A percentile compares a stretch with the other conserved stretches of the same genome.
These are phyloP conservation scores for Saccharomyces paradoxus DNA, from an alignment of 805 yeast genomes.

Conservation along the genomic window DNA sequence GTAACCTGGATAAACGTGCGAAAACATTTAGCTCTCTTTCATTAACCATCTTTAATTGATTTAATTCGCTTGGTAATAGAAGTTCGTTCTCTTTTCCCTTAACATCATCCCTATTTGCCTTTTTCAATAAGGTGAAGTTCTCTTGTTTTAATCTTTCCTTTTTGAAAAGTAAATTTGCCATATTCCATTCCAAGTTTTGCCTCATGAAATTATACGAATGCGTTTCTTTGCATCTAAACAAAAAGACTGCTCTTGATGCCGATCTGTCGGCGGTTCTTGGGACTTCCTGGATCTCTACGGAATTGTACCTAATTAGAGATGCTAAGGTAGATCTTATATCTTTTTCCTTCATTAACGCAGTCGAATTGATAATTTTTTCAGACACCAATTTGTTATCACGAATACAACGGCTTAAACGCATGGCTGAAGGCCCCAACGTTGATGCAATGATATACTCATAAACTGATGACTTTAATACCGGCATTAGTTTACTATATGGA, in stretches of 20 bases:
- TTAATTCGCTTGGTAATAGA: slow-evolving; percentile 64
- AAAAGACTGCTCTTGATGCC: slow-evolving; percentile 77
- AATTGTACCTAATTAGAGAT: slow-evolving; percentile 56
- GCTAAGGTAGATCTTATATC: slow-evolving; percentile 67
- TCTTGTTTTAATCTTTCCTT: slow-evolving; percentile 50
- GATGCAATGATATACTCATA: slow-evolving; percentile 52
- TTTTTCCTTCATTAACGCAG: slow-evolving; percentile 68
- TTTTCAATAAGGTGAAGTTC: slow-evolving; percentile 61
- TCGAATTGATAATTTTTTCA: slow-evolving; percentile 71
- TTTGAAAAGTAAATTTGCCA: slow-evolving; percentile 41
- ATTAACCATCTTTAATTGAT: slow-evolving; percentile 56
- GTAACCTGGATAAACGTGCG: slow-evolving; percentile 48
- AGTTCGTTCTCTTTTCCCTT: slow-evolving; percentile 71
- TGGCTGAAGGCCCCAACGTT: slow-evolving; percentile 57
- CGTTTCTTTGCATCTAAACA: slow-evolving; percentile 62
- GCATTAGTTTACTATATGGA: slow-evolving; percentile 48
- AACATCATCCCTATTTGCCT: slow-evolving; percentile 85
- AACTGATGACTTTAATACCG: slow-evolving; percentile 39
- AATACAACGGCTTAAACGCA: slow-evolving; percentile 71
- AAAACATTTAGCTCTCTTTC: slow-evolving; percentile 47
- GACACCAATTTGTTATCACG: slow-evolving; percentile 64
- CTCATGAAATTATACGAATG: slow-evolving; percentile 42
- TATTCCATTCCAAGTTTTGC: slow-evolving; percentile 40
- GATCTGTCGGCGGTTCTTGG: slow-evolving; percentile 89
- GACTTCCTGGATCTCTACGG: slow-evolving; percentile 84